Base-by-base conservation (phyloP, 148 eudicot species). In the Cornus florida region DNA sequence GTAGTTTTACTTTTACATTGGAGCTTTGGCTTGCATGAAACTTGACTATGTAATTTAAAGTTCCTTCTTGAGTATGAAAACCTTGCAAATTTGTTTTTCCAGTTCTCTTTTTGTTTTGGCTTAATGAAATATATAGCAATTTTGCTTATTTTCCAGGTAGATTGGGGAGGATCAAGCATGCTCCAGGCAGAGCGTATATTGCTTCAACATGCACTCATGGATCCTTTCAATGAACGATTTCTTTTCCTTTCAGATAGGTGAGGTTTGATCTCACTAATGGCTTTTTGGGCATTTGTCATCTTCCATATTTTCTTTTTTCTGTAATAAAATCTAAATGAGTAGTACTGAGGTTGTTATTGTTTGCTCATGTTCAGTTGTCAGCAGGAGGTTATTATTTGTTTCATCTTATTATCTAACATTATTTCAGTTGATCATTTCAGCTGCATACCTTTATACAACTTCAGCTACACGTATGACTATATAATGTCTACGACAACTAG, bases 401-500 rank as follows among this genome's bases (percentile, higher is more conserved):
- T 62, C 20, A 62, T n/a, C 23, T 6, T 19, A n/a, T 62, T 6
- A 62, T 20, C 7, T 87, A 76, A 81, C 81, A 62, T 80, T 73
- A 57, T 79, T 73, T 81, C 90, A 92, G 97, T 87, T 92, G 79
- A 38, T 80, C 70, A 77, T 88, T 89, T 81, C 92, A 92, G 97
- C 89, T 92, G 97, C 83, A 85, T 92, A 76, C 97, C 97, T 53
- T 81, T 92, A 69, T 92, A 95, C 88, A 92, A 95, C 90, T 95
- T 93, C 95, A 93, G 92, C 88, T 93, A 93, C 83, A 93, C 92
- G 38, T 95, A 95, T 76, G 91, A 93, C 73, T 95, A 95, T 83
- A 89, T 93, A 77, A 95, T 91, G 93, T 91, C 98, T 71, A 77
- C 99, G 60, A 46, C 97, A 70, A 95, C 87, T 78, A 95, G 96